phyloP scores from a whole-genome alignment of 768 basidiomycete species.

The Brasilioporus rufonigricans region DNA sequence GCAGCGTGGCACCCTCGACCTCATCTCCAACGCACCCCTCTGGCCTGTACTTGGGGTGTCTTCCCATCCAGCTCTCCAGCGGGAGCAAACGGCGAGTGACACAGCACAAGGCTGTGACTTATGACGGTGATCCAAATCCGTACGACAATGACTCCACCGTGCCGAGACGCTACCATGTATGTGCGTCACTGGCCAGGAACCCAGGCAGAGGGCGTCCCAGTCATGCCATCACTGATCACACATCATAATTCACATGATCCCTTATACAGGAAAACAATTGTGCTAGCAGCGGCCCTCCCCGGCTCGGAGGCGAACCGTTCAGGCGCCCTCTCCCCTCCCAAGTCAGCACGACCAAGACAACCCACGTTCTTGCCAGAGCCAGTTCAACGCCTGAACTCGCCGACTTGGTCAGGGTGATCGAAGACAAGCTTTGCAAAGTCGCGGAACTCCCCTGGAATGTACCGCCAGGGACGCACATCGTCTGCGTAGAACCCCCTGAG shows the following conservation, averaged over 20 bases:
- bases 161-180: constrained; percentile 11
- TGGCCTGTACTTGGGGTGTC: too few relatives aligned
- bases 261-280: too few relatives aligned
- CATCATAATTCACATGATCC: constrained; percentile 7
- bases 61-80: too few relatives aligned
- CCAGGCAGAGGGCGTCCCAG: not conserved
- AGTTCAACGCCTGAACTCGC: not conserved
- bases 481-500: too few relatives aligned
- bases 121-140: too few relatives aligned
- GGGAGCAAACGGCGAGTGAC: too few relatives aligned
- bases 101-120: constrained; percentile 6
- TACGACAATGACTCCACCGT: too few relatives aligned
- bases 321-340: not conserved
- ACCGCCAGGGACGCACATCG: not conserved
- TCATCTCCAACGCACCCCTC: constrained; percentile 7
- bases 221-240: not conserved
- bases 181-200: constrained; percentile 18
- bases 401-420: not conserved
- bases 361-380: not conserved
- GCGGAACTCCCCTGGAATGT: not conserved
- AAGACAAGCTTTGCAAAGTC: not conserved
- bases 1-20: constrained; percentile 6
- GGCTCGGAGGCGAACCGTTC: too few relatives aligned
- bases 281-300: too few relatives aligned
- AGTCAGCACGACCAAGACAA: not conserved